A percentile compares a stretch with the other conserved stretches of the same genome.
phyloP scores from a whole-genome alignment of 371 early-diverging fungal genomes.

The Mortierella sp. region DNA sequence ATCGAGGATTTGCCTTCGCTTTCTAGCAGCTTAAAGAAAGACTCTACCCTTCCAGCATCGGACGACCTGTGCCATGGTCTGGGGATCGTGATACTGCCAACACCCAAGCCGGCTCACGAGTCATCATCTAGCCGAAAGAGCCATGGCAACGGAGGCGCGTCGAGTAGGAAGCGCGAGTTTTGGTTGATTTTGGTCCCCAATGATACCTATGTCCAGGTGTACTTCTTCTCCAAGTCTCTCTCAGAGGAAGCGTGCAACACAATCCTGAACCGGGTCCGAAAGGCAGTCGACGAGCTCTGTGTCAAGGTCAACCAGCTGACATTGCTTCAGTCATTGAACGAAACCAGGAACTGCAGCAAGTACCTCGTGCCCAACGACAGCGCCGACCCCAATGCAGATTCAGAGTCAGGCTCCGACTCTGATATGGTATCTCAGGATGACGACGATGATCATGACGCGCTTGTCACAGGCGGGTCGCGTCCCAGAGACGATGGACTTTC shows the following conservation, averaged over 20 bases:
- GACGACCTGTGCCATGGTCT: conserved; percentile 54
- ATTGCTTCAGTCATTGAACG: conserved; percentile 74
- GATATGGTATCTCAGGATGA: conserved; percentile 67
- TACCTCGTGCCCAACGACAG: conserved; percentile 73
- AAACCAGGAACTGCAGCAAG: conserved; percentile 80
- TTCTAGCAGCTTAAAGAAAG: conserved; percentile 6
- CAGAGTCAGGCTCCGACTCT: conserved; percentile 54
- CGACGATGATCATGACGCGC: conserved; percentile 69
- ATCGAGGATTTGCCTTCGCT: conserved; percentile 31
- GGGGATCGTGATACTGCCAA: conserved; percentile 44
- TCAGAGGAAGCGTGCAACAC: conserved; percentile 67
- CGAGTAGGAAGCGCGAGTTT: conserved; percentile 58
- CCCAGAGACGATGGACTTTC: conserved; percentile 61
- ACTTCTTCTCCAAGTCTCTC: conserved; percentile 79
- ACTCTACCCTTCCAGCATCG: conserved; percentile 24
- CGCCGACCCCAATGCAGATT: conserved; percentile 53
- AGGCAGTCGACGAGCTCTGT: conserved; percentile 71
- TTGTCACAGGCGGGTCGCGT: conserved; percentile 60
- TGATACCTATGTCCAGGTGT: conserved; percentile 69
- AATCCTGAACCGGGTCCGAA: conserved; percentile 70
- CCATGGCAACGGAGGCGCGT: background rate
- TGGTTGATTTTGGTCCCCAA: conserved; percentile 80
- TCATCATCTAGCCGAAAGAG: background rate
- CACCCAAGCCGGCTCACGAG: conserved; percentile 15
- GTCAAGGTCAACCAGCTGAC: conserved; percentile 78